Evolutionary conservation across 2,329 filamentous ascomycete genomes (phyloP).

Genomic region (Trichoderma gracile): DNA sequence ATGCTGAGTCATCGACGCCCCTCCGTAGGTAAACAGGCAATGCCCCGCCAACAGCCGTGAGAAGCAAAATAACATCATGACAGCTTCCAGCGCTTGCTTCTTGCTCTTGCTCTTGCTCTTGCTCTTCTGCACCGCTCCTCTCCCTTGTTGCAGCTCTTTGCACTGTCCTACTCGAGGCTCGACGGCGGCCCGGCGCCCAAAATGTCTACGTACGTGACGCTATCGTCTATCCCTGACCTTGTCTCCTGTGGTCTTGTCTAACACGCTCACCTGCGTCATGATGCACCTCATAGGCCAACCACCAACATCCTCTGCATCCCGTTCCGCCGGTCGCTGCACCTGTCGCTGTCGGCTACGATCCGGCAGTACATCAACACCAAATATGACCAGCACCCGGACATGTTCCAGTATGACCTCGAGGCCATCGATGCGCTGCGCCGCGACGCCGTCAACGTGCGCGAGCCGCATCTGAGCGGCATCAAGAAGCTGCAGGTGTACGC

Average conservation of each 20-base stretch:
- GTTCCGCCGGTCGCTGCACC: slow-evolving; percentile 79
- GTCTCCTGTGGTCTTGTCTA: background rate
- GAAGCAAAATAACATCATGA: background rate
- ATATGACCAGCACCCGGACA: slow-evolving; percentile 98
- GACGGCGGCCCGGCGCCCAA: slow-evolving; percentile 15
- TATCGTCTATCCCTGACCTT: too few relatives aligned
- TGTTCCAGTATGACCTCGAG: slow-evolving; percentile 85
- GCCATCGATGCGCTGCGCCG: slow-evolving; percentile 79
- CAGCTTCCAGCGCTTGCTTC: background rate
- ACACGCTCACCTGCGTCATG: background rate
- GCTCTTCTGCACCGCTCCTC: background rate
- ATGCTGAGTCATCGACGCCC: slow-evolving; percentile 15
- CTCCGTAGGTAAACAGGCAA: slow-evolving; percentile 8
- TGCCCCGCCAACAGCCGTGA: slow-evolving; percentile 24
- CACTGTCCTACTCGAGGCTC: background rate
- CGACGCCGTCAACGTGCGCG: slow-evolving; percentile 85
- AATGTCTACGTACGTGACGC: slow-evolving; percentile 19
- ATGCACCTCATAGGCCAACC: slow-evolving; percentile 30
- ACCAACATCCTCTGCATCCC: slow-evolving; percentile 74
- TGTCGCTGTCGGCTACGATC: slow-evolving; percentile 79
- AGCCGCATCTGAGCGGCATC: slow-evolving; percentile 83
- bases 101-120: background rate
- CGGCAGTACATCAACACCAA: slow-evolving; percentile 95
- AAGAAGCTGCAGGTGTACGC: slow-evolving; percentile 89
- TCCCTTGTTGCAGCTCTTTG: background rate